Conservation (phyloP, 129 eudicot genomes). For the Mikania micrantha region DNA sequence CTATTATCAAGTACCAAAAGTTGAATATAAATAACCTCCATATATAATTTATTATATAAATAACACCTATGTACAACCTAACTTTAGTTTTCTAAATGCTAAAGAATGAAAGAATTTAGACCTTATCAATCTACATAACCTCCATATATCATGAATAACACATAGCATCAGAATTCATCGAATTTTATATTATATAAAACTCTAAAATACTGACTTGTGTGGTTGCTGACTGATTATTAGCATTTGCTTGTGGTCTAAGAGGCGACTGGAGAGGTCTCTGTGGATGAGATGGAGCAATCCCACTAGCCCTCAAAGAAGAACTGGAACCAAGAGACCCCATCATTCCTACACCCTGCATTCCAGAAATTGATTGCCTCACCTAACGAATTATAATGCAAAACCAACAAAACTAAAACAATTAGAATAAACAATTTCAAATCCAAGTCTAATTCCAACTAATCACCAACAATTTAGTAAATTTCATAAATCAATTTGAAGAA, state of each 20-base stretch:
- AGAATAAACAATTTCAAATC: not conserved
- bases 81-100: not conserved
- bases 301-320: slow-evolving; percentile 58
- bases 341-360: slow-evolving; percentile 50
- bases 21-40: too few relatives aligned
- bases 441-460: not conserved
- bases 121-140: not conserved
- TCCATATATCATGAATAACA: not conserved
- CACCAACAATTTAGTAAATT: not conserved
- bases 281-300: slow-evolving; percentile 37
- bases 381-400: not conserved
- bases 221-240: slow-evolving; percentile 41
- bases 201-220: slow-evolving; percentile 51
- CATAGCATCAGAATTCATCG: not conserved
- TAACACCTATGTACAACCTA: too few relatives aligned
- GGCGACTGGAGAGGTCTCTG: slow-evolving; percentile 61
- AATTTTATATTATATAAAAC: not conserved
- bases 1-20: too few relatives aligned
- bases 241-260: slow-evolving; percentile 53
- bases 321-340: slow-evolving; percentile 67
- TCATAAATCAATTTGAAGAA: not conserved
- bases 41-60: too few relatives aligned
- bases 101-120: not conserved
- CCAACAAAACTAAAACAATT: not conserved
- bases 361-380: slow-evolving; percentile 58